phyloP scores from a whole-genome alignment of 163 green algal species.

The Coccomyxa subellipsoidea region DNA sequence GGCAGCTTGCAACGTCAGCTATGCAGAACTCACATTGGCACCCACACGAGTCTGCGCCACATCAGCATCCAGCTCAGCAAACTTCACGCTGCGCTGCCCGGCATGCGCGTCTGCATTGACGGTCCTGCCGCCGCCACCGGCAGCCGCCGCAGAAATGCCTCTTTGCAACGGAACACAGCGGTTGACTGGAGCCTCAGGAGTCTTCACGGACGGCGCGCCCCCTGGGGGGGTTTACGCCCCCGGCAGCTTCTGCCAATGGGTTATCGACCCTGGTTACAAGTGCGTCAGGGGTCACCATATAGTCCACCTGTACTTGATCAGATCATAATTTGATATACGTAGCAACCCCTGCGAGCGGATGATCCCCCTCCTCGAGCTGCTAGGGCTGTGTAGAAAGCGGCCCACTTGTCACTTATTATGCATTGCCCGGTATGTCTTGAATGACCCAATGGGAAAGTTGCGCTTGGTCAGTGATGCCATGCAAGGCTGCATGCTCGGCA shows the following conservation, averaged over 20 bases:
- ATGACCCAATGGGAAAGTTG: too few relatives aligned
- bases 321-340: too few relatives aligned
- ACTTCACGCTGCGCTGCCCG: background rate
- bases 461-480: too few relatives aligned
- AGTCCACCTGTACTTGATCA: too few relatives aligned
- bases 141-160: background rate
- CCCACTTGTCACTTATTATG: too few relatives aligned
- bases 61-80: background rate
- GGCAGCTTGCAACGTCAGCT: background rate
- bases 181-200: background rate
- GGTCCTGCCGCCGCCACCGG: background rate
- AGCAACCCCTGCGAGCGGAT: too few relatives aligned
- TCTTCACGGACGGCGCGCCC: background rate
- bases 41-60: background rate
- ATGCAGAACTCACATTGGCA: background rate
- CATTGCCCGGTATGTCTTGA: too few relatives aligned
- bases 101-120: background rate
- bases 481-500: too few relatives aligned
- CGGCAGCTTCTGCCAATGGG: constrained; percentile 7
- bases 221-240: background rate
- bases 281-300: too few relatives aligned
- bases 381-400: too few relatives aligned
- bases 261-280: constrained; percentile 2
- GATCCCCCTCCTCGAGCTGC: too few relatives aligned
- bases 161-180: background rate